A percentile compares a stretch with the other conserved stretches of the same genome.
These are phyloP conservation scores for Sporothrix euskadiensis DNA, from an alignment of 2,329 filamentous ascomycete species.

Conservation along the genomic window DNA sequence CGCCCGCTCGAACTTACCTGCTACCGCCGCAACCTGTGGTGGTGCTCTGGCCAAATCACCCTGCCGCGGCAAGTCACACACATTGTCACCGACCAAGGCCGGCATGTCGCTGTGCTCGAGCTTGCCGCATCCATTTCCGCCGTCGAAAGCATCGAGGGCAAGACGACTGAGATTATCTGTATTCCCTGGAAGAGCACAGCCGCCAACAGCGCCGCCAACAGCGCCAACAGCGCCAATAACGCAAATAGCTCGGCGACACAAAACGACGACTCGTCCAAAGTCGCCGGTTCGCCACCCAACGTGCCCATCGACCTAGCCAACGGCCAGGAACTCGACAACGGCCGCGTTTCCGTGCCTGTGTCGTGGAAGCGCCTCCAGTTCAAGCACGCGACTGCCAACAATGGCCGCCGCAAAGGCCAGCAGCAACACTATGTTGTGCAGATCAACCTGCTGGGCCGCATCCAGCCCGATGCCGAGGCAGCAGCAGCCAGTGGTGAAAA, in stretches of 20 bases:
- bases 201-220: slow-evolving; percentile 39
- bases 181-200: slow-evolving; percentile 90
- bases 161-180: slow-evolving; percentile 88
- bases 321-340: slow-evolving; percentile 73
- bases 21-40: slow-evolving; percentile 92
- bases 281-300: slow-evolving; percentile 53
- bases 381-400: slow-evolving; percentile 94
- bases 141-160: slow-evolving; percentile 88
- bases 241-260: slow-evolving; percentile 32
- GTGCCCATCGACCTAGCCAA: slow-evolving; percentile 56
- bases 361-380: slow-evolving; percentile 95
- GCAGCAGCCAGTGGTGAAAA: slow-evolving; percentile 45
- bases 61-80: slow-evolving; percentile 72
- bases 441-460: slow-evolving; percentile 65
- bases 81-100: slow-evolving; percentile 71
- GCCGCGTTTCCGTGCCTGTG: slow-evolving; percentile 72
- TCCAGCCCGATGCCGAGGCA: slow-evolving; percentile 45
- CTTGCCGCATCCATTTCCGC: slow-evolving; percentile 81
- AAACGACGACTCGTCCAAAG: slow-evolving; percentile 47
- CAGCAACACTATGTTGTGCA: slow-evolving; percentile 94
- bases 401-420: slow-evolving; percentile 86
- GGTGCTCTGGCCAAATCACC: slow-evolving; percentile 85
- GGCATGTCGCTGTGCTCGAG: slow-evolving; percentile 73
- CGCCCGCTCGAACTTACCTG: slow-evolving; percentile 82
- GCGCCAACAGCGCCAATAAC: slow-evolving; percentile 4